These are phyloP conservation scores for Kodamaea leandrae DNA, from an alignment of 805 yeast species.

Conservation along the genomic window DNA sequence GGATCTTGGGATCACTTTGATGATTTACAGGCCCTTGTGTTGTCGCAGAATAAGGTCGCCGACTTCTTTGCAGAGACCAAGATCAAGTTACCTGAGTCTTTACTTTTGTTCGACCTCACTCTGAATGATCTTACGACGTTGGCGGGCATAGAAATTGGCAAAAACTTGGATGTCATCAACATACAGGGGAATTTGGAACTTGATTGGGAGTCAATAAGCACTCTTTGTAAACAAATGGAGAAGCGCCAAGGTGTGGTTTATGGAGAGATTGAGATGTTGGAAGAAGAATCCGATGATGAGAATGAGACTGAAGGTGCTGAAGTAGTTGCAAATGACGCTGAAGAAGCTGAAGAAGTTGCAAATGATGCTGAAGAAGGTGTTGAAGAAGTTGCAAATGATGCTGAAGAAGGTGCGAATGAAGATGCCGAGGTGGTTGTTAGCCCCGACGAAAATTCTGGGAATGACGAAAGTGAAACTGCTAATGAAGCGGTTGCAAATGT, in stretches of 20 bases:
- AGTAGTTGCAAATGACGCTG: neutral
- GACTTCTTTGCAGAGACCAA: neutral
- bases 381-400: neutral
- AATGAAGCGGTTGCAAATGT: too few relatives aligned
- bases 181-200: neutral
- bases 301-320: neutral
- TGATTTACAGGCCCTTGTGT: neutral
- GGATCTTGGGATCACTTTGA: neutral
- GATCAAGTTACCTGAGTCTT: neutral
- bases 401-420: neutral
- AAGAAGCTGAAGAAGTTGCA: neutral
- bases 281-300: neutral
- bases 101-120: neutral
- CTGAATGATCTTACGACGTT: neutral
- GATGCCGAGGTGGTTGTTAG: neutral
- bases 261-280: neutral
- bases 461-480: too few relatives aligned
- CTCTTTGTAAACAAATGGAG: neutral
- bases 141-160: neutral
- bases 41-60: neutral
- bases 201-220: neutral
- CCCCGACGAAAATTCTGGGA: too few relatives aligned
- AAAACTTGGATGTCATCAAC: neutral
- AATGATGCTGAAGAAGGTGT: neutral
- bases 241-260: neutral